Base-by-base conservation (phyloP, 2,329 filamentous ascomycete species). In the Diaporthe batatas region DNA sequence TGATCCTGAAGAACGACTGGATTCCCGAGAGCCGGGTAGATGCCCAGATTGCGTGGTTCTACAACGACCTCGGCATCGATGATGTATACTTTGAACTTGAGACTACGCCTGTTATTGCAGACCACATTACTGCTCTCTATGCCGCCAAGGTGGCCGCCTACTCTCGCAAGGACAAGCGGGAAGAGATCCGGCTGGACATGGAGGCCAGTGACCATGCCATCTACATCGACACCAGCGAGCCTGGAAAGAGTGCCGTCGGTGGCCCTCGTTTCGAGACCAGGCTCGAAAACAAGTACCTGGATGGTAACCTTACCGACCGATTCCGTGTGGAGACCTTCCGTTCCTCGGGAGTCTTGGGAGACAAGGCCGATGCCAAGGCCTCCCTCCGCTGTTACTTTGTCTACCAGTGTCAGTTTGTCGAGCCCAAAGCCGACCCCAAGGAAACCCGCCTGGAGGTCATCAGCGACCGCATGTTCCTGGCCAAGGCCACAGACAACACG, bases 321-420 rank as follows among this genome's bases (percentile, higher is more conserved):
- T 99, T 97, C 86, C 94, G 96, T 68, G 94, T 99, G 44, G 96
- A 99, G 88, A 98, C 96, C 29, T 99, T 99, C 90, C 92, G 96
- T 75, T 98, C 96, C 3, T 92, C 93, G 4, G 95, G 93, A 75
- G 91, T 92, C 42, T 87, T 98, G 54, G 94, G 94, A 11, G 88
- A 87, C 73, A 83, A 85, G 57, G 85, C 91, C 57, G 89, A 90
- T 74, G 91, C 92, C 72, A 92, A 95, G 79, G 91, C 96, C 72
- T 94, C 96, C 70, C 87, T 99, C 71, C 93, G 96, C 75, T 99
- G 96, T 87, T 99, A 99, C 86, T 99, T 99, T 81, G 95, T 99
- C 77, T 99, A 99, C 87, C 94, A 98, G 83, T 98, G 96, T 83
- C 91, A 93, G 80, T 99, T 98, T 83, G 91, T 91, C 77, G 91